A percentile compares a stretch with the other conserved stretches of the same genome.
phyloP scores from a whole-genome alignment of 2,329 filamentous ascomycete genomes.

The Neonectria faginata region DNA sequence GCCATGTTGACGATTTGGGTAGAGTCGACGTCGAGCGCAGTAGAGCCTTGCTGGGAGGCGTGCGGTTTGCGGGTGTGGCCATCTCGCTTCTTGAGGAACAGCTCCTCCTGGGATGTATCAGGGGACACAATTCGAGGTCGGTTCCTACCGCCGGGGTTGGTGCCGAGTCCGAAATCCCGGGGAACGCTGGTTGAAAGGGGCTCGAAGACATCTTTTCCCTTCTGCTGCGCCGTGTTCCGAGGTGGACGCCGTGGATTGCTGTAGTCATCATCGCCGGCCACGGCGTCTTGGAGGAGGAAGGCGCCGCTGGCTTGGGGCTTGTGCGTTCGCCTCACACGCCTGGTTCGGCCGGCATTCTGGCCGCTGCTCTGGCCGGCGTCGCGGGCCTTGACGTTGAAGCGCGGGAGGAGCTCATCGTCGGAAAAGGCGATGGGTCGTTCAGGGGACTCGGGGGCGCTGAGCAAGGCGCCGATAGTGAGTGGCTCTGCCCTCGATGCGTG shows the following conservation, averaged over 20 bases:
- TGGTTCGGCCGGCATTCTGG: constrained; percentile 39
- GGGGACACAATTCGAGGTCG: constrained; percentile 43
- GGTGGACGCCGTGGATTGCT: constrained; percentile 46
- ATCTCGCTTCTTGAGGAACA: constrained; percentile 39
- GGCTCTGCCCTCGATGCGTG: constrained; percentile 40
- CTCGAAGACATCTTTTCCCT: constrained; percentile 36
- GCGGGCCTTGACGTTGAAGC: constrained; percentile 36
- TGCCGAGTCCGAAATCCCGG: constrained; percentile 39
- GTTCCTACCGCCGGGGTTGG: constrained; percentile 30
- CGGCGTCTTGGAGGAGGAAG: constrained; percentile 63
- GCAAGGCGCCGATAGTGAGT: constrained; percentile 42
- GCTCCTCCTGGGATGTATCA: constrained; percentile 45
- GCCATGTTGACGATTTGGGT: constrained; percentile 94
- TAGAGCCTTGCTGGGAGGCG: constrained; percentile 30
- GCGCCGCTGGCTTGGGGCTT: constrained; percentile 61
- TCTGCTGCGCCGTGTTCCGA: constrained; percentile 40
- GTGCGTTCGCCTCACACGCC: constrained; percentile 49
- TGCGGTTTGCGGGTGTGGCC: constrained; percentile 35
- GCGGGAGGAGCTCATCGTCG: constrained; percentile 45
- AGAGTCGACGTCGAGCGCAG: constrained; percentile 76
- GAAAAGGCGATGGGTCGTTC: constrained; percentile 46
- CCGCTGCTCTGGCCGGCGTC: constrained; percentile 32
- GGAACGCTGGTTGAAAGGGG: constrained; percentile 29
- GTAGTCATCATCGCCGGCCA: constrained; percentile 50
- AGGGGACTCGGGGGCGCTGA: constrained; percentile 38